phyloP scores from a whole-genome alignment of 495 filamentous ascomycete genomes.

The Daldinia loculata region DNA sequence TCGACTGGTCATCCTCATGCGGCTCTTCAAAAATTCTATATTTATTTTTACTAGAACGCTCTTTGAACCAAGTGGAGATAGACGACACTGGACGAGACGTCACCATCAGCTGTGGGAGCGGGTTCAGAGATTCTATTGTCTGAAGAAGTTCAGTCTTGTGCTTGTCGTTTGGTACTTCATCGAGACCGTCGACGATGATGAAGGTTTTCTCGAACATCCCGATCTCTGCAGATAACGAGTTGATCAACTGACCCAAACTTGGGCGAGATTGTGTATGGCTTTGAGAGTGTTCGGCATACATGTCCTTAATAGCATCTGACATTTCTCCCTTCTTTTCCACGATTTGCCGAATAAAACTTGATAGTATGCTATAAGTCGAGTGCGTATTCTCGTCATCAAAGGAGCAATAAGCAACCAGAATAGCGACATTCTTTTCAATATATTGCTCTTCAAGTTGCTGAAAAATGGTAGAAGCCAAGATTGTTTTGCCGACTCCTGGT shows the following conservation, averaged over 20 bases:
- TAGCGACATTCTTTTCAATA: neutral
- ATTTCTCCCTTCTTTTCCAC: neutral
- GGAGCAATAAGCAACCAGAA: neutral
- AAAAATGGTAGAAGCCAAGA: neutral
- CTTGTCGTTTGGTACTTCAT: neutral
- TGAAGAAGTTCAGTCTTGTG: neutral
- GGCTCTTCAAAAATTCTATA: neutral
- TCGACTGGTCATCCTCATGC: neutral
- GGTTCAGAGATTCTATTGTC: neutral
- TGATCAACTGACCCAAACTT: neutral
- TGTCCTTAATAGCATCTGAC: neutral
- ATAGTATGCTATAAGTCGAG: neutral
- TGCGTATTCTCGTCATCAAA: neutral
- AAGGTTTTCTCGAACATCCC: neutral
- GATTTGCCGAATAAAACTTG: neutral
- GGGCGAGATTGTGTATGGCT: neutral
- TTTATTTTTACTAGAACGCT: neutral
- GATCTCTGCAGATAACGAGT: neutral
- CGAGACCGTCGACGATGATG: neutral
- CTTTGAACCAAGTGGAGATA: neutral
- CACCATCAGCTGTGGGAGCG: neutral
- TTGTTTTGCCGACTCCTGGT: neutral
- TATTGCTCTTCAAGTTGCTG: neutral
- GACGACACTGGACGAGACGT: neutral
- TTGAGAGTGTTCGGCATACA: neutral